Conservation (phyloP, 805 yeast species). For the Wickerhamiella shivajii region DNA sequence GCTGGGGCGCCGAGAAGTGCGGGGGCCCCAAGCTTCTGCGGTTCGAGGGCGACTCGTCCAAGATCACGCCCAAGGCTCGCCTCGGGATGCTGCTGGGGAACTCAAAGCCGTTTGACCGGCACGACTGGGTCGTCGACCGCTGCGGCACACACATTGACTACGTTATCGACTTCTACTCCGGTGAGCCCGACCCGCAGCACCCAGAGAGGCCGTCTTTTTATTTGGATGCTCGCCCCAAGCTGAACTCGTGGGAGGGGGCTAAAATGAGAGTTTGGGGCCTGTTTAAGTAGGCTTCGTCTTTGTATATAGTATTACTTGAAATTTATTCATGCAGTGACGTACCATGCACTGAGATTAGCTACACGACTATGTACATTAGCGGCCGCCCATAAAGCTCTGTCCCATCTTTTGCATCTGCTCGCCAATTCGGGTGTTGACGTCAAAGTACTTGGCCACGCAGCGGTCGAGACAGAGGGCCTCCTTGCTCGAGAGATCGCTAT, state of each 20-base stretch:
- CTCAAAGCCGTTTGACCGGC: constrained; percentile 83
- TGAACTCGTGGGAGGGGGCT: constrained; percentile 68
- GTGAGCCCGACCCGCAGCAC: constrained; percentile 33
- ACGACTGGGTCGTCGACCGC: constrained; percentile 81
- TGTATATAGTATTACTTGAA: too few relatives aligned
- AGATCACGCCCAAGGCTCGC: constrained; percentile 79
- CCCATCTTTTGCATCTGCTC: constrained; percentile 33
- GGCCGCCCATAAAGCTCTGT: constrained; percentile 15
- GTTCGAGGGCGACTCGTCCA: constrained; percentile 78
- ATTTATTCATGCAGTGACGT: too few relatives aligned
- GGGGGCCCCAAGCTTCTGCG: constrained; percentile 77
- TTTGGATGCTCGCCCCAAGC: constrained; percentile 84
- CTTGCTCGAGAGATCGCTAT: constrained; percentile 60
- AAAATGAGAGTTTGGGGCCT: constrained; percentile 51
- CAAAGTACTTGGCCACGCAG: constrained; percentile 91
- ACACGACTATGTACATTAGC: constrained; percentile 1
- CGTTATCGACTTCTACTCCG: constrained; percentile 80
- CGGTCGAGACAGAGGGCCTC: constrained; percentile 86
- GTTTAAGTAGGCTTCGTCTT: constrained; percentile 22
- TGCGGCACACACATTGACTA: constrained; percentile 77
- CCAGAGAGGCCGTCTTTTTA: constrained; percentile 47
- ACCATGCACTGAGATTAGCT: too few relatives aligned
- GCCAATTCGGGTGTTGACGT: constrained; percentile 87
- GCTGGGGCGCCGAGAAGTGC: constrained; percentile 30
- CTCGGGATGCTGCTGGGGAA: constrained; percentile 50